These are phyloP conservation scores for Fusarium paranaense DNA, from an alignment of 2,329 filamentous ascomycete genomes.

Conservation along the genomic window DNA sequence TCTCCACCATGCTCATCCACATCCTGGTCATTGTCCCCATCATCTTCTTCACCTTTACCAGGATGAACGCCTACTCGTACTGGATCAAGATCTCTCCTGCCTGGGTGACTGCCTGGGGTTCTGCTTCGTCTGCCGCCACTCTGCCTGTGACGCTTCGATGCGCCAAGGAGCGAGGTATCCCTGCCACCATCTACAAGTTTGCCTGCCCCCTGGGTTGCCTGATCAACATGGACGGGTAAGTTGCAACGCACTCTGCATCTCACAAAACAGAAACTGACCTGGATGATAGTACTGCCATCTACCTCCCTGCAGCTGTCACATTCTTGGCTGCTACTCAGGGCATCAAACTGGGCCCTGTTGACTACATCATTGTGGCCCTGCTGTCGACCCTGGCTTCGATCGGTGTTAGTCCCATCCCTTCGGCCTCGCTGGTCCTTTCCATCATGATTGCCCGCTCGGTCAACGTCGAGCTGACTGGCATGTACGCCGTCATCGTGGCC, in stretches of 20 bases:
- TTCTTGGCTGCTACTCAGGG: slow-evolving; percentile 65
- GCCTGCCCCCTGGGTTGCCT: slow-evolving; percentile 60
- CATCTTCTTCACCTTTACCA: slow-evolving; percentile 55
- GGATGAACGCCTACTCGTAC: slow-evolving; percentile 59
- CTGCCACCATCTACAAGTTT: slow-evolving; percentile 59
- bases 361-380: slow-evolving; percentile 62
- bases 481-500: slow-evolving; percentile 65
- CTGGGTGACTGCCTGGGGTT: slow-evolving; percentile 67
- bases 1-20: slow-evolving; percentile 60
- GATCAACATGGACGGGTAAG: slow-evolving; percentile 63
- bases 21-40: slow-evolving; percentile 59
- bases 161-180: slow-evolving; percentile 53
- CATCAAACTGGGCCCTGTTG: slow-evolving; percentile 53
- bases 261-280: slow-evolving; percentile 8
- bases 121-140: slow-evolving; percentile 64
- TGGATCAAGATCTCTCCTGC: slow-evolving; percentile 62
- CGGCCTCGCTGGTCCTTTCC: slow-evolving; percentile 62
- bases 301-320: slow-evolving; percentile 64
- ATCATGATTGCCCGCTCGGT: slow-evolving; percentile 63
- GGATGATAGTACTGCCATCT: slow-evolving; percentile 60
- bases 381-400: slow-evolving; percentile 64
- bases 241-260: not conserved
- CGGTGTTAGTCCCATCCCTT: slow-evolving; percentile 65
- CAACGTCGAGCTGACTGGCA: slow-evolving; percentile 58
- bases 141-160: slow-evolving; percentile 61